These are phyloP conservation scores for Coemansia sp. DNA, from an alignment of 192 early-diverging fungal genomes.

Conservation along the genomic window DNA sequence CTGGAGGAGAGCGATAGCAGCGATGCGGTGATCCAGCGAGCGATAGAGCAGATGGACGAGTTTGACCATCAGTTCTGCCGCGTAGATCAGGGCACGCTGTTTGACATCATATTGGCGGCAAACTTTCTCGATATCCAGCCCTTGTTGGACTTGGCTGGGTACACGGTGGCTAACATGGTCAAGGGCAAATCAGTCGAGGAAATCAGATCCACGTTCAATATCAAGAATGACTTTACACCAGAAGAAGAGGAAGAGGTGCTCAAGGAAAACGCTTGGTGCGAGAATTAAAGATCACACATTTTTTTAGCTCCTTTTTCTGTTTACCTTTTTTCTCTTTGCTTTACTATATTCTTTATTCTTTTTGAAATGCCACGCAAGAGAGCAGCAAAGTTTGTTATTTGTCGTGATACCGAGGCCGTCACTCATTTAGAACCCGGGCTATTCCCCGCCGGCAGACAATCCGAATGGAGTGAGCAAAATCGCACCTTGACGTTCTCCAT, in stretches of 20 bases:
- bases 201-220: constrained; percentile 69
- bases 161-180: constrained; percentile 91
- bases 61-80: constrained; percentile 89
- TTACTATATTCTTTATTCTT: neutral
- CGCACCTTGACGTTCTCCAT: constrained; percentile 29
- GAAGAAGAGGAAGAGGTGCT: constrained; percentile 66
- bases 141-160: constrained; percentile 68
- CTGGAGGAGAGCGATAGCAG: constrained; percentile 43
- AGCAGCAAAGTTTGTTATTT: constrained; percentile 28
- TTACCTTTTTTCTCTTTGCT: neutral
- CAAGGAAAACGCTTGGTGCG: constrained; percentile 66
- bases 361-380: constrained; percentile 17
- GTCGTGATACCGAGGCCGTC: constrained; percentile 21
- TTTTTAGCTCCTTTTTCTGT: constrained; percentile 7
- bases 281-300: constrained; percentile 14
- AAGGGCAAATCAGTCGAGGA: constrained; percentile 84
- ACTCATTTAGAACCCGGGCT: constrained; percentile 20
- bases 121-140: constrained; percentile 81
- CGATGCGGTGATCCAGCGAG: constrained; percentile 55
- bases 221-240: constrained; percentile 70
- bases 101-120: constrained; percentile 87
- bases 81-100: constrained; percentile 91
- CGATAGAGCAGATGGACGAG: constrained; percentile 78
- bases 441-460: constrained; percentile 25
- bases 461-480: constrained; percentile 36